These are phyloP conservation scores for Periconia sp. DNA, from an alignment of 2,329 filamentous ascomycete species.

Conservation along the genomic window DNA sequence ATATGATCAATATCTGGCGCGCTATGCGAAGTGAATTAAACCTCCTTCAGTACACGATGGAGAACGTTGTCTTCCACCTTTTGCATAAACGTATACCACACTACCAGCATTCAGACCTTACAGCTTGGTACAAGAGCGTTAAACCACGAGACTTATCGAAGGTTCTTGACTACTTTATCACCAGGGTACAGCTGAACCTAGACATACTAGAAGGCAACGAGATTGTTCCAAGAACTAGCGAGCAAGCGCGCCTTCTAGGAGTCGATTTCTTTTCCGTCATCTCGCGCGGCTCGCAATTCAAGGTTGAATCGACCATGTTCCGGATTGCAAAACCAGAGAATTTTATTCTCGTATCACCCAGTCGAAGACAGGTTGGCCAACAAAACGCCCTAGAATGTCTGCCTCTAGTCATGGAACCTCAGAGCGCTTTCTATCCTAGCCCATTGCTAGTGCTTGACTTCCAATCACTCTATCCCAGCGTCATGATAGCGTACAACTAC, in stretches of 20 bases:
- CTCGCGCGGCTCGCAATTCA: slow-evolving; percentile 93
- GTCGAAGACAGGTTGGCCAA: slow-evolving; percentile 85
- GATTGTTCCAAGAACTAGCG: slow-evolving; percentile 84
- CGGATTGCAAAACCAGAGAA: slow-evolving; percentile 97
- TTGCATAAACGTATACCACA: slow-evolving; percentile 88
- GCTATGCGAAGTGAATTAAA: slow-evolving; percentile 94
- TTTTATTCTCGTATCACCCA: slow-evolving; percentile 87
- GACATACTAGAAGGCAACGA: slow-evolving; percentile 92
- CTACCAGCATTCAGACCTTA: slow-evolving; percentile 80
- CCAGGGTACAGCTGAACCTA: slow-evolving; percentile 79
- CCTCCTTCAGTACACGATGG: slow-evolving; percentile 91
- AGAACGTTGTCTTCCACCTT: slow-evolving; percentile 92
- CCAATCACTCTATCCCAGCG: slow-evolving; percentile 92
- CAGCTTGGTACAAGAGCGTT: slow-evolving; percentile 77
- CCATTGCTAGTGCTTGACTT: slow-evolving; percentile 93
- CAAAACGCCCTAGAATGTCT: slow-evolving; percentile 96
- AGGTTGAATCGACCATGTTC: slow-evolving; percentile 99
- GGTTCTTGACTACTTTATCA: slow-evolving; percentile 77
- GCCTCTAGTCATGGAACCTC: slow-evolving; percentile 95
- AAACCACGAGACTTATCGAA: slow-evolving; percentile 74
- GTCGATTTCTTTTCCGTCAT: slow-evolving; percentile 98
- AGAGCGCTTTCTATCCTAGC: slow-evolving; percentile 90
- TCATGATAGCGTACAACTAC: slow-evolving; percentile 99
- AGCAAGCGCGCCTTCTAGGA: slow-evolving; percentile 90
- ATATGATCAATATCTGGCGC: slow-evolving; percentile 97